A percentile compares a stretch with the other conserved stretches of the same genome.
phyloP scores from a whole-genome alignment of 73 alveolate genomes.

The Uronychia setigera region DNA sequence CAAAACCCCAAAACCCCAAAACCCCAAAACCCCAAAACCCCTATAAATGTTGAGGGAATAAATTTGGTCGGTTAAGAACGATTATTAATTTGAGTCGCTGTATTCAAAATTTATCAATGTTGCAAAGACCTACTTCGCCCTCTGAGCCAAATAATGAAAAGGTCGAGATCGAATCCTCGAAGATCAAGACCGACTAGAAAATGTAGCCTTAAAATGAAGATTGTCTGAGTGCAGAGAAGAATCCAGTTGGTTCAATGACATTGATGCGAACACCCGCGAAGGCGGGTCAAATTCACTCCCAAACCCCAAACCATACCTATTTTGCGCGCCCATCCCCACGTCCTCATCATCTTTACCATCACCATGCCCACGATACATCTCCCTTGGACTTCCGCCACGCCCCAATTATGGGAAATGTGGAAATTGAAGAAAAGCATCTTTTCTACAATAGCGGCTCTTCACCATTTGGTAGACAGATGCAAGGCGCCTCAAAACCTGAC shows the following conservation, averaged over 20 bases:
- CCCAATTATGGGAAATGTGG: background rate
- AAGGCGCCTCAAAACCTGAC: background rate
- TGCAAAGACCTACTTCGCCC: no score
- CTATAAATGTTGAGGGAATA: no score
- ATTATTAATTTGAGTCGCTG: no score
- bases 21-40: no score
- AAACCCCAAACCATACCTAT: background rate
- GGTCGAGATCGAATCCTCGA: no score
- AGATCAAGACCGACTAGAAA: no score
- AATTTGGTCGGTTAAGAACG: no score
- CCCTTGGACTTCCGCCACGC: background rate
- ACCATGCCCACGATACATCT: background rate
- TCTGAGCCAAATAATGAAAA: no score
- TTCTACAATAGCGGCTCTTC: background rate
- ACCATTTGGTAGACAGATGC: background rate
- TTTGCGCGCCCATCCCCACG: background rate
- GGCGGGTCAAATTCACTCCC: background rate
- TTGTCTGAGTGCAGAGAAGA: no score
- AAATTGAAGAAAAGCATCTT: background rate
- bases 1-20: no score
- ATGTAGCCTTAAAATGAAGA: no score
- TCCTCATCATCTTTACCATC: background rate
- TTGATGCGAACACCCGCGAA: conserved; percentile 3
- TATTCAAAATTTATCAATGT: no score
- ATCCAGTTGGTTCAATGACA: background rate